Percentiles rank a stretch among this genome's conserved stretches.
These are phyloP conservation scores for Anastatica hierochuntica DNA, from an alignment of 345 rosid genomes.

Conservation along the genomic window DNA sequence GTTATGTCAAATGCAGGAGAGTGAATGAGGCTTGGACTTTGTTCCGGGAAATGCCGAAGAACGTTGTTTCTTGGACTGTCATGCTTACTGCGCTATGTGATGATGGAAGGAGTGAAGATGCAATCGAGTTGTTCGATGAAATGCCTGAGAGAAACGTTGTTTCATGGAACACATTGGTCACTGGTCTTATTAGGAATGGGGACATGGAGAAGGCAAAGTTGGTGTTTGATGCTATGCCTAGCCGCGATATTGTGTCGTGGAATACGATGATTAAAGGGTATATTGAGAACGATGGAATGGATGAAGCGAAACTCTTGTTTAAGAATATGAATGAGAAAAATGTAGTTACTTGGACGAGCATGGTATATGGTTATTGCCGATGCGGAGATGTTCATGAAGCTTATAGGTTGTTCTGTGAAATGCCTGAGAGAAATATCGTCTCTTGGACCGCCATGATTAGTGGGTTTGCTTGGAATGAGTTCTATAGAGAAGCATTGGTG, in stretches of 20 bases:
- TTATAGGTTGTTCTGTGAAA: constrained; percentile 36
- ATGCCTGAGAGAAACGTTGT: constrained; percentile 58
- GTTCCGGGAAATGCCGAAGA: constrained; percentile 48
- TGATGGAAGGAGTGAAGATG: constrained; percentile 39
- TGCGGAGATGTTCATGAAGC: constrained; percentile 38
- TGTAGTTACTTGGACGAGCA: constrained; percentile 70
- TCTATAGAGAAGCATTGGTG: constrained; percentile 31
- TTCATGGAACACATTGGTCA: constrained; percentile 55
- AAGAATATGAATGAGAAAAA: constrained; percentile 38
- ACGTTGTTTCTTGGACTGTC: constrained; percentile 57
- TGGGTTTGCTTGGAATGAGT: constrained; percentile 51
- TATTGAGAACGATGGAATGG: constrained; percentile 36
- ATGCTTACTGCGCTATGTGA: constrained; percentile 41
- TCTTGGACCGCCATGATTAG: constrained; percentile 67
- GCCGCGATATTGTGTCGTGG: constrained; percentile 43
- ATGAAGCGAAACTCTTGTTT: constrained; percentile 43
- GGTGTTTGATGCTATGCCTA: constrained; percentile 36
- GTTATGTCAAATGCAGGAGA: constrained; percentile 35
- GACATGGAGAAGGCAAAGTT: constrained; percentile 40
- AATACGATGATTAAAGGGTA: constrained; percentile 47
- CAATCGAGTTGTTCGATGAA: constrained; percentile 39
- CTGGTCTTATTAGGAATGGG: constrained; percentile 42
- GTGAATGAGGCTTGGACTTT: constrained; percentile 33
- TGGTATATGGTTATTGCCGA: constrained; percentile 43
- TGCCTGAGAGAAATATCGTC: constrained; percentile 48